Evolutionary conservation across 345 rosid genomes (phyloP).

Genomic region (Turritis glabra): DNA sequence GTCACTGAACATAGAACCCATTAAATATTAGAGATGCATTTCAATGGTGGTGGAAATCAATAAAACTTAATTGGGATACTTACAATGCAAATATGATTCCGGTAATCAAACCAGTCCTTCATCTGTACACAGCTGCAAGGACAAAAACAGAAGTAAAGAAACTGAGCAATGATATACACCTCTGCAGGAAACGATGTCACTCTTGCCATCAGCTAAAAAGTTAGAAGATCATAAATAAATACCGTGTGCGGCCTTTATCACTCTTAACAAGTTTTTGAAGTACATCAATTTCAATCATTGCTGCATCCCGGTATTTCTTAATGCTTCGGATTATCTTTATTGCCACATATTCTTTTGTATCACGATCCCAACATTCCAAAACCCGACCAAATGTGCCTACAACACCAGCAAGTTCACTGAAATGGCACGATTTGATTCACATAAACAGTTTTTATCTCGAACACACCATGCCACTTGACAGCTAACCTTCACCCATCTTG

Average conservation of each 20-base stretch:
- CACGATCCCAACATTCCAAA: slow-evolving; percentile 86
- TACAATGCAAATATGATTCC: slow-evolving; percentile 76
- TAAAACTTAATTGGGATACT: slow-evolving; percentile 42
- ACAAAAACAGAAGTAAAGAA: slow-evolving; percentile 21
- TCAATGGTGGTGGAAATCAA: neutral
- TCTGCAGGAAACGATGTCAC: neutral
- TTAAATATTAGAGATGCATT: neutral
- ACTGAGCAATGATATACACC: slow-evolving; percentile 4
- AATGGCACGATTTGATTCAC: slow-evolving; percentile 57
- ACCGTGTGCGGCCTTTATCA: slow-evolving; percentile 60
- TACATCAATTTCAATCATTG: slow-evolving; percentile 72
- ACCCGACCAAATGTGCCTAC: slow-evolving; percentile 92
- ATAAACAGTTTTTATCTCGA: slow-evolving; percentile 51
- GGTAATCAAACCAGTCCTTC: slow-evolving; percentile 71
- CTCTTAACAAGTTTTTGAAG: slow-evolving; percentile 60
- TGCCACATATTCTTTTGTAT: slow-evolving; percentile 64
- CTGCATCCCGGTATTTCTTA: slow-evolving; percentile 68
- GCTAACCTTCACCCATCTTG: slow-evolving; percentile 93
- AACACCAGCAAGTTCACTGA: slow-evolving; percentile 71
- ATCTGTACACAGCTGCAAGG: slow-evolving; percentile 74
- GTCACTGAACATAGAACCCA: neutral
- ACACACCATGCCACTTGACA: slow-evolving; percentile 59
- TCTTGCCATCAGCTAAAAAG: slow-evolving; percentile 31
- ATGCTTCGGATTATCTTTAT: slow-evolving; percentile 66
- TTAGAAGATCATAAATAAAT: slow-evolving; percentile 15